Evolutionary conservation across 768 basidiomycete species (phyloP).

Genomic region (Suillus clintonianus): DNA sequence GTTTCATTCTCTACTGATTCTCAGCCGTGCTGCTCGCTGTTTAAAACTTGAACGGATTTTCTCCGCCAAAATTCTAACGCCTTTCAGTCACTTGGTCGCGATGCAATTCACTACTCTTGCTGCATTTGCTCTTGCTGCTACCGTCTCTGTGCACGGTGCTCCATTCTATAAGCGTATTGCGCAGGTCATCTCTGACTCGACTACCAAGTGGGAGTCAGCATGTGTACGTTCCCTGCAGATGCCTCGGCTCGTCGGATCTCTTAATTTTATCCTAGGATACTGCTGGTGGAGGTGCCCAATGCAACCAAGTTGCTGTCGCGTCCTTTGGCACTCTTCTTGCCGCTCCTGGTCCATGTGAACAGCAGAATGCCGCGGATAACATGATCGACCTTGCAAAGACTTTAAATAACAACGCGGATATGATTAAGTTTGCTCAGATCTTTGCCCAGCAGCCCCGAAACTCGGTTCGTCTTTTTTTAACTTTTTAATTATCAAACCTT

Average conservation of each 20-base stretch:
- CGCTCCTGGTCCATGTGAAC: slow-evolving; percentile 52
- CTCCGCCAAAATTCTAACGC: background rate
- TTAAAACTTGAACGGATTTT: slow-evolving; percentile 3
- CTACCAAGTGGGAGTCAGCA: slow-evolving; percentile 46
- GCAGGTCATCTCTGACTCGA: slow-evolving; percentile 43
- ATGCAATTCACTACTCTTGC: slow-evolving; percentile 15
- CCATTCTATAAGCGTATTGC: slow-evolving; percentile 49
- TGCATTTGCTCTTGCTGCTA: slow-evolving; percentile 33
- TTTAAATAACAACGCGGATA: slow-evolving; percentile 45
- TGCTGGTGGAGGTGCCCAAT: slow-evolving; percentile 58
- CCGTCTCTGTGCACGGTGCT: slow-evolving; percentile 34
- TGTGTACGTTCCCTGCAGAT: slow-evolving; percentile 38
- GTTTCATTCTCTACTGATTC: background rate
- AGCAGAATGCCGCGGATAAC: slow-evolving; percentile 55
- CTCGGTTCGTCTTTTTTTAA: slow-evolving; percentile 36
- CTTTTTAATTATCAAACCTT: background rate
- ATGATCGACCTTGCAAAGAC: slow-evolving; percentile 50
- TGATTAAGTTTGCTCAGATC: slow-evolving; percentile 54
- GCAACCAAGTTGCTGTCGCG: slow-evolving; percentile 56
- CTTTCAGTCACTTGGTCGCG: background rate
- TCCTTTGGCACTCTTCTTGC: slow-evolving; percentile 64
- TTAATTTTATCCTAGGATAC: slow-evolving; percentile 35
- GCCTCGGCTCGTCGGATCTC: background rate
- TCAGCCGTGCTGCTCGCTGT: slow-evolving; percentile 4
- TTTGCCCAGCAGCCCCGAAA: slow-evolving; percentile 62